phyloP scores from a whole-genome alignment of 78 protist species.

The Pelomyxa schiedti region DNA sequence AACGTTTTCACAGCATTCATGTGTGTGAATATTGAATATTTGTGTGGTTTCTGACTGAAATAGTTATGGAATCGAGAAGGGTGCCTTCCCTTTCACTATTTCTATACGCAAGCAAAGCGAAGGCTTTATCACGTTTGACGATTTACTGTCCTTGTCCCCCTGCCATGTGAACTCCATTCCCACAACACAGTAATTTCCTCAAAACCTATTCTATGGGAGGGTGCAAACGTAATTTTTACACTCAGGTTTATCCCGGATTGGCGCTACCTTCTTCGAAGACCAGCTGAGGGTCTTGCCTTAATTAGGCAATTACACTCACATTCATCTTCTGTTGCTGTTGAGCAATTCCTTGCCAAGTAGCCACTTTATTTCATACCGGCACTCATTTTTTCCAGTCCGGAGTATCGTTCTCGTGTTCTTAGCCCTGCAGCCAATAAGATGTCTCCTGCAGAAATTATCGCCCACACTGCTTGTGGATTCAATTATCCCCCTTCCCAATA shows the following conservation, averaged over 20 bases:
- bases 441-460: too few relatives aligned
- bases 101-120: slow-evolving; percentile 8
- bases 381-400: too few relatives aligned
- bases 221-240: too few relatives aligned
- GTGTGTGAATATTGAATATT: too few relatives aligned
- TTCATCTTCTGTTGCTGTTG: background rate
- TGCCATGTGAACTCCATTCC: slow-evolving; percentile 16
- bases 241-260: slow-evolving; percentile 8
- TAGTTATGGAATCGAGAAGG: slow-evolving; percentile 1
- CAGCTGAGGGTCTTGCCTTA: background rate
- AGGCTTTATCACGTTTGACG: slow-evolving; percentile 8
- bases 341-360: slow-evolving; percentile 12
- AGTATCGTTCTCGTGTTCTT: too few relatives aligned
- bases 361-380: too few relatives aligned
- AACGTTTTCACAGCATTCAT: slow-evolving; percentile 16
- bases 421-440: too few relatives aligned
- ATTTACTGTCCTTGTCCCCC: slow-evolving; percentile 19
- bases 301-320: background rate
- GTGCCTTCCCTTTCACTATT: slow-evolving; percentile 8
- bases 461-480: slow-evolving; percentile 2
- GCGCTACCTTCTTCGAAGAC: slow-evolving; percentile 3
- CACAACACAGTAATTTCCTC: background rate
- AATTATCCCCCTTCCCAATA: slow-evolving; percentile 39
- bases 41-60: too few relatives aligned
- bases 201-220: background rate